Percentiles rank a stretch among this genome's conserved stretches.
Conservation (phyloP, 345 rosid genomes). For the rapeseed (Brassica napus) region Da-Ae NC_063451.1:34202501-34203000, state of each 20-base stretch:
- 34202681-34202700: constrained; percentile 76
- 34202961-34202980: constrained; percentile 68
- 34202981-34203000: constrained; percentile 73
- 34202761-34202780: constrained; percentile 87
- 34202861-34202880: constrained; percentile 83
- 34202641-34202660: constrained; percentile 87
- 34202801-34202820: constrained; percentile 80
- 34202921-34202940: constrained; percentile 82
- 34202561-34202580: constrained; percentile 87
- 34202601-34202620: constrained; percentile 95
- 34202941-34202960: constrained; percentile 78
- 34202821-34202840: constrained; percentile 90
- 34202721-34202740: constrained; percentile 89
- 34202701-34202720: constrained; percentile 82
- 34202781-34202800: constrained; percentile 82
- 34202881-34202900: constrained; percentile 91
- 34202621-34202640: constrained; percentile 86
- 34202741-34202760: constrained; percentile 87
- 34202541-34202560: constrained; percentile 91
- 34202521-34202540: constrained; percentile 74
- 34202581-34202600: constrained; percentile 88
- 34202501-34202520: constrained; percentile 53
- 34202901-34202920: constrained; percentile 92
- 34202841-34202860: constrained; percentile 86
- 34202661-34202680: constrained; percentile 88